A percentile compares a stretch with the other conserved stretches of the same genome.
These are phyloP conservation scores for Cercospora zeina DNA, from an alignment of 2,329 filamentous ascomycete species.

Conservation along the genomic window DNA sequence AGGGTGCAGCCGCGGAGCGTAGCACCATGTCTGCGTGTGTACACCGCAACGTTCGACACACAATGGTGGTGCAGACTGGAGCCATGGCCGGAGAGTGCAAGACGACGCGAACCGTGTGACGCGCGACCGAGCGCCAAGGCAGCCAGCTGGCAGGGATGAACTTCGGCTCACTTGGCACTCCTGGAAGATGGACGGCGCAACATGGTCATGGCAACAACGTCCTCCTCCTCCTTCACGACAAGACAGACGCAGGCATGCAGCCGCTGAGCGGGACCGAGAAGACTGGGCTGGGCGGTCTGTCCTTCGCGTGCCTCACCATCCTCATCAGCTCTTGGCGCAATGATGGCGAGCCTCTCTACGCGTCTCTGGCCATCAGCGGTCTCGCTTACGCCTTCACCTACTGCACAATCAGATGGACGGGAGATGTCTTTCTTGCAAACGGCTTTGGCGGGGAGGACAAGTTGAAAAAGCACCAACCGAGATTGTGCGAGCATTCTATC, in stretches of 20 bases:
- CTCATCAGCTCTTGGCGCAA: constrained; percentile 78
- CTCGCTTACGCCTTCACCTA: constrained; percentile 81
- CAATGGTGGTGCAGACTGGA: background rate
- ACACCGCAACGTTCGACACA: background rate
- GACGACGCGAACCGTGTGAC: constrained; percentile 5
- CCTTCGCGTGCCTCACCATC: constrained; percentile 68
- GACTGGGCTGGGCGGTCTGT: constrained; percentile 62
- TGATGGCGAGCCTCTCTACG: constrained; percentile 85
- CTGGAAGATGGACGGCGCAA: constrained; percentile 2
- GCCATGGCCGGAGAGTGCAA: background rate
- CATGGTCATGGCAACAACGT: constrained; percentile 6
- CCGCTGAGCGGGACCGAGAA: constrained; percentile 56
- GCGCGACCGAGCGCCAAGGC: constrained; percentile 10
- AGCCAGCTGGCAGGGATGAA: constrained; percentile 10
- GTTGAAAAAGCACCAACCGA: constrained; percentile 71
- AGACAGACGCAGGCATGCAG: constrained; percentile 29
- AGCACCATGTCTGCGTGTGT: background rate
- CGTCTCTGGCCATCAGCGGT: constrained; percentile 81
- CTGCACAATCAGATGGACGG: constrained; percentile 89
- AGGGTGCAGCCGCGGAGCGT: background rate
- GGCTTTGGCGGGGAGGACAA: constrained; percentile 89
- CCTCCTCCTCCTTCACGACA: background rate
- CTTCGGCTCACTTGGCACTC: constrained; percentile 6
- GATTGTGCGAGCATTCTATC: constrained; percentile 61
- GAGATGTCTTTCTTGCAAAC: constrained; percentile 80